Conservation (phyloP, 306 rosid genomes). For the Pterocarpus macrocarpus region DNA sequence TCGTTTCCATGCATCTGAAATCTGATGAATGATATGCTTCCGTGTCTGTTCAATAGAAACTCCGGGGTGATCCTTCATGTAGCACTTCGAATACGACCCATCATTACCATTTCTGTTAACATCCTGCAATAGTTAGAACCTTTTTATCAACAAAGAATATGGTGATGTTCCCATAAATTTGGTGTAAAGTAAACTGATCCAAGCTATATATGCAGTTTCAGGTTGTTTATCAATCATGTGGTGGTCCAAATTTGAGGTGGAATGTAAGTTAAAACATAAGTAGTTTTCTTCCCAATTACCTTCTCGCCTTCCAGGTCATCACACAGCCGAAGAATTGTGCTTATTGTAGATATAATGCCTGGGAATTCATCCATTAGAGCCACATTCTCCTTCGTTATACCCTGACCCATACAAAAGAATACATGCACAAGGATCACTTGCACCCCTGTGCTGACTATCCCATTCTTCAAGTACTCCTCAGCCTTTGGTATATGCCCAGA, state of each 20-base stretch:
- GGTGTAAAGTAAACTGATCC: too few species aligned
- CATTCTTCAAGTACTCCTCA: conserved; percentile 64
- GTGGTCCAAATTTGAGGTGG: too few species aligned
- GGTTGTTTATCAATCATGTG: too few species aligned
- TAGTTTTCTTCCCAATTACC: conserved; percentile 5
- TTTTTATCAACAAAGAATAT: not conserved
- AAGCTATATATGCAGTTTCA: too few species aligned
- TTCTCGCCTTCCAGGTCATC: conserved; percentile 56
- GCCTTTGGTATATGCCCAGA: conserved; percentile 53
- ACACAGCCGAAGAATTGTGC: conserved; percentile 53
- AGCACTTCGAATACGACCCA: conserved; percentile 62
- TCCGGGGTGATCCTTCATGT: conserved; percentile 55
- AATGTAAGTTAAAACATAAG: not conserved
- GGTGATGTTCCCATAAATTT: too few species aligned
- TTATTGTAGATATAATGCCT: conserved; percentile 10
- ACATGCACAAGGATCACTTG: conserved; percentile 56
- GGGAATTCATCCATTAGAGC: conserved; percentile 49
- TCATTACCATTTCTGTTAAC: conserved; percentile 55
- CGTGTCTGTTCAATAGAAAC: conserved; percentile 41
- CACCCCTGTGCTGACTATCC: conserved; percentile 59
- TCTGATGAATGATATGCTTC: conserved; percentile 35
- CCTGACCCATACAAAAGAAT: conserved; percentile 59
- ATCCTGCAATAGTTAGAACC: conserved; percentile 15
- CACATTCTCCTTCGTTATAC: conserved; percentile 38
- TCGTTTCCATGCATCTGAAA: conserved; percentile 60